Evolutionary conservation across 2,329 filamentous ascomycete genomes (phyloP), one percentile per base, ranked within the genome.

Genomic region (Didymella glomerata): DNA sequence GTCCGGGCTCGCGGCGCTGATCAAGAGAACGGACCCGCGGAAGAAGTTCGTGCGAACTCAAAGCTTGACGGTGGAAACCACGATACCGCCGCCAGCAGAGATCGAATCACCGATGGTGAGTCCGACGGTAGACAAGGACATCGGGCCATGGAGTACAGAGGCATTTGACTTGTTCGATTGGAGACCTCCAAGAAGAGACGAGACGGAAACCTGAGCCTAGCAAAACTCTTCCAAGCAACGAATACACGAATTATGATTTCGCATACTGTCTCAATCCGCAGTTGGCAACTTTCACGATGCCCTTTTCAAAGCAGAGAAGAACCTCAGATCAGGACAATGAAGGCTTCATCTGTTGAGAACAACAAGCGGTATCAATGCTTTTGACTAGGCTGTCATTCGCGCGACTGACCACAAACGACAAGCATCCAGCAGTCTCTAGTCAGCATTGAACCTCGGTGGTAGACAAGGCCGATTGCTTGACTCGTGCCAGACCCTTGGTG

Each of bases 141-240:
- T 84, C 16, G 88, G 88, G 2, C 85, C 89, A 0, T 91, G 89
- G 89, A 90, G 87, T 65, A 83, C 82, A 24, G 88, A 91, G 69
- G 88, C 89, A 0, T 82, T 85, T 64, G 89, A 91, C 71, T 69
- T 91, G 46, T 84, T 91, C 62, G 86, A 85, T 68, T 86, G 82
- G 68, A 81, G 85, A 47, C 88, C 88, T 34, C 78, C 73, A 2
- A 22, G 44, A 14, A 32, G 49, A 18, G 48, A 44, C 4, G n/a
- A 20, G 32, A n/a, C n/a, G 32, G 32, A 16, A 11, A 11, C 42
- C 10, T 47, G 22, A 54, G 7, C 2, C 27, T 5, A 28, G 27
- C 27, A 8, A 28, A 8, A 28, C 10, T 2, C 4, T 28, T 5
- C 4, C 8, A 28, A 28, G 27, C 7, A 28, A 28, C 7, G 27